phyloP scores from a whole-genome alignment of 2,329 filamentous ascomycete species.

The Tolypocladium album region DNA sequence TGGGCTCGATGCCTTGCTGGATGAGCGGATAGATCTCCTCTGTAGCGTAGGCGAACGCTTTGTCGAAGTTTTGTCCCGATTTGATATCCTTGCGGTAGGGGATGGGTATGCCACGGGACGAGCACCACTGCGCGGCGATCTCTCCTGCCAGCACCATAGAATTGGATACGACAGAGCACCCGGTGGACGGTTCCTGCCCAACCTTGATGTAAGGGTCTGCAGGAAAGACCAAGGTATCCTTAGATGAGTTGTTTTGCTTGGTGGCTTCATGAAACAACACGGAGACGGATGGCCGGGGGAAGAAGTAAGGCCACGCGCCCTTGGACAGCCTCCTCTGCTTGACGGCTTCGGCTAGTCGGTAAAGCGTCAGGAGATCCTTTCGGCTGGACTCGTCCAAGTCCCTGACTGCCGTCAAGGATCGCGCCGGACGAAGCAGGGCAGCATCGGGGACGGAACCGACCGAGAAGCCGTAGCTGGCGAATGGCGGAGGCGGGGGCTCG shows the following conservation, averaged over 20 bases:
- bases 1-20: slow-evolving; percentile 20
- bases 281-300: slow-evolving; percentile 28
- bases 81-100: slow-evolving; percentile 45
- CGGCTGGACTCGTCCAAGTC: slow-evolving; percentile 32
- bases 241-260: slow-evolving; percentile 3
- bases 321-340: slow-evolving; percentile 29
- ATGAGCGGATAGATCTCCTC: slow-evolving; percentile 23
- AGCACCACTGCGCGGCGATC: slow-evolving; percentile 50
- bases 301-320: slow-evolving; percentile 39
- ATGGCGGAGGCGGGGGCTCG: slow-evolving; percentile 15
- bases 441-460: slow-evolving; percentile 15
- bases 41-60: slow-evolving; percentile 24
- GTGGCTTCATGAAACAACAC: slow-evolving; percentile 29
- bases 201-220: slow-evolving; percentile 42
- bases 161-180: slow-evolving; percentile 23
- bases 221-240: slow-evolving; percentile 14
- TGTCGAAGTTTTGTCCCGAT: slow-evolving; percentile 22
- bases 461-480: slow-evolving; percentile 13
- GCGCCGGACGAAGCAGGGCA: slow-evolving; percentile 14
- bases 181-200: slow-evolving; percentile 16
- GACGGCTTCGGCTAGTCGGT: slow-evolving; percentile 35
- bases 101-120: slow-evolving; percentile 44
- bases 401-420: slow-evolving; percentile 30
- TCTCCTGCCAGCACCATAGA: slow-evolving; percentile 53
- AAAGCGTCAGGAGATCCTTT: slow-evolving; percentile 35